These are phyloP conservation scores for Laguncularia racemosa DNA, from an alignment of 345 rosid genomes.

Conservation along the genomic window DNA sequence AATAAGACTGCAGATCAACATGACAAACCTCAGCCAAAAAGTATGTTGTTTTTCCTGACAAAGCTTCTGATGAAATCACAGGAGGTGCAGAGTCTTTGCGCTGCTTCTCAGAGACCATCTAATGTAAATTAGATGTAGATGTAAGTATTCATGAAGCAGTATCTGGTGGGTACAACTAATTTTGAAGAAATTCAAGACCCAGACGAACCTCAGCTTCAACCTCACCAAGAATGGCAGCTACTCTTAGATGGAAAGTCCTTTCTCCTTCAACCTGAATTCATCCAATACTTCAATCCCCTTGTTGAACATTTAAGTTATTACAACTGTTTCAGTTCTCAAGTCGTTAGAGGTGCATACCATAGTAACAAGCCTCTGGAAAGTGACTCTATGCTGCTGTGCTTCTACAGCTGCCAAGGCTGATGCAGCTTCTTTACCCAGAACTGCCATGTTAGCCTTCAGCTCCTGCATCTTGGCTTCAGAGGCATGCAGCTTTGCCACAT, in stretches of 20 bases:
- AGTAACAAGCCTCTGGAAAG: conserved; percentile 87
- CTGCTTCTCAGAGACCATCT: conserved; percentile 97
- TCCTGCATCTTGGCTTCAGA: conserved; percentile 86
- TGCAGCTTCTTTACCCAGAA: conserved; percentile 95
- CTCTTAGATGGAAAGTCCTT: conserved; percentile 71
- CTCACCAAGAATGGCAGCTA: conserved; percentile 86
- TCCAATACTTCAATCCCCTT: too few relatives aligned
- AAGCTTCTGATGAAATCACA: conserved; percentile 43
- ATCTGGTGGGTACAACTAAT: background rate
- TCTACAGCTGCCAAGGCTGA: conserved; percentile 96
- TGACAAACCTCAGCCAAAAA: conserved; percentile 83
- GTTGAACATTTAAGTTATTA: conserved; percentile 5
- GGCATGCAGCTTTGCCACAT: conserved; percentile 82
- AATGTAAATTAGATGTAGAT: conserved; percentile 8
- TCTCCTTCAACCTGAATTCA: conserved; percentile 82
- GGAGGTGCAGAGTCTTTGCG: conserved; percentile 96
- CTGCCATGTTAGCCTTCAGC: conserved; percentile 82
- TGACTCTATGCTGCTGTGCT: conserved; percentile 84
- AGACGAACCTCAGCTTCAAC: conserved; percentile 96
- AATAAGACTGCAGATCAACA: background rate
- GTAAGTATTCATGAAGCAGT: background rate
- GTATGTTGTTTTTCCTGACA: conserved; percentile 63
- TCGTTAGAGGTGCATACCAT: conserved; percentile 39
- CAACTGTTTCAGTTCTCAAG: background rate
- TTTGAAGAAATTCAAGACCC: conserved; percentile 1